phyloP scores from a whole-genome alignment of 1,139 yeast genomes.

The Candida anutae region DNA sequence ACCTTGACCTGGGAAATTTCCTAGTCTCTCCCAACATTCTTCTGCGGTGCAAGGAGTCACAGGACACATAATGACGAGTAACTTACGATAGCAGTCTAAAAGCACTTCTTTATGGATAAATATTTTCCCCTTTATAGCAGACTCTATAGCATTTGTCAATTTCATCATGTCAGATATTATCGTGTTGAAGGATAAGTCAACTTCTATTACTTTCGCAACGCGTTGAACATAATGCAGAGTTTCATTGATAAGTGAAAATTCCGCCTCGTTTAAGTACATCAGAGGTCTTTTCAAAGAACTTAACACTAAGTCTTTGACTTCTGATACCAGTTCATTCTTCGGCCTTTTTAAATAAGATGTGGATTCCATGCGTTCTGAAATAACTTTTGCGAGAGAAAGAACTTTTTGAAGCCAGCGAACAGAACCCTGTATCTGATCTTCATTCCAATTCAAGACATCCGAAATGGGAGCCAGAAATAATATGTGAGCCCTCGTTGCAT shows the following conservation, averaged over 20 bases:
- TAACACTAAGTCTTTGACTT: neutral
- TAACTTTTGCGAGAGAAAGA: conserved; percentile 20
- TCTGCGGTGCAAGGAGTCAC: conserved; percentile 78
- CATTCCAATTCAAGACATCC: conserved; percentile 86
- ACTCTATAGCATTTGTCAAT: conserved; percentile 49
- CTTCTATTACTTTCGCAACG: conserved; percentile 53
- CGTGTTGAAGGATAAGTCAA: conserved; percentile 65
- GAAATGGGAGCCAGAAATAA: conserved; percentile 88
- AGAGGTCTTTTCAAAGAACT: conserved; percentile 1
- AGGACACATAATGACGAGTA: conserved; percentile 58
- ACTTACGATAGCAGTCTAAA: conserved; percentile 39
- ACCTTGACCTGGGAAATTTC: conserved; percentile 12
- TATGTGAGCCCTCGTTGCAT: conserved; percentile 89
- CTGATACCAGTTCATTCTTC: neutral
- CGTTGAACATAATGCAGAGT: conserved; percentile 41
- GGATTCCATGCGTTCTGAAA: conserved; percentile 1
- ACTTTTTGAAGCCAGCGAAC: conserved; percentile 79
- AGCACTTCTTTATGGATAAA: conserved; percentile 20
- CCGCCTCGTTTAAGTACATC: conserved; percentile 30
- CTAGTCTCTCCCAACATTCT: conserved; percentile 65
- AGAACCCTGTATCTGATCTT: conserved; percentile 73
- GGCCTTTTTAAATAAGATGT: too few species aligned
- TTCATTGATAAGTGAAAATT: conserved; percentile 50
- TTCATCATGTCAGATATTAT: conserved; percentile 89
- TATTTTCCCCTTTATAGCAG: conserved; percentile 23